Percentiles rank a stretch among this genome's conserved stretches.
phyloP scores from a whole-genome alignment of 345 rosid genomes.

The Hevea brasiliensis region DNA sequence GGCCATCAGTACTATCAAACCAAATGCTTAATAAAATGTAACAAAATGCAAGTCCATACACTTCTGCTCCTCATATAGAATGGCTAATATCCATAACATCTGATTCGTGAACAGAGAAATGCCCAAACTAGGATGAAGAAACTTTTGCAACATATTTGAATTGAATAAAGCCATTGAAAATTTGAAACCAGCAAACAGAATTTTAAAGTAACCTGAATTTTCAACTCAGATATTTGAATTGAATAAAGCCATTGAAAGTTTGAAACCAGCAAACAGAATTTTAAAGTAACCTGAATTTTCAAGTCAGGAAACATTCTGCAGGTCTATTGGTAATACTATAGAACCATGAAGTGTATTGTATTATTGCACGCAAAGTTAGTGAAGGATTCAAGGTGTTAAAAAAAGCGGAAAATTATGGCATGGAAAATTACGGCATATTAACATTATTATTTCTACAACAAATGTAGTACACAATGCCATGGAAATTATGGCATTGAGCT shows the following conservation, averaged over 20 bases:
- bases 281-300: neutral
- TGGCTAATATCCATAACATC: neutral
- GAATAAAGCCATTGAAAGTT: neutral
- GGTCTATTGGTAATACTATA: neutral
- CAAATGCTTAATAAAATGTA: neutral
- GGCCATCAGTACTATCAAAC: neutral
- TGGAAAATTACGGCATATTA: neutral
- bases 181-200: too few species aligned
- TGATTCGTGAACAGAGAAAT: too few species aligned
- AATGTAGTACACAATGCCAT: conserved; percentile 5
- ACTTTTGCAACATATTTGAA: neutral
- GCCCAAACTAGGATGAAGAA: too few species aligned
- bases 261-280: too few species aligned
- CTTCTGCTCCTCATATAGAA: neutral
- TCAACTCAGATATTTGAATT: neutral
- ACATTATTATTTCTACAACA: conserved; percentile 4
- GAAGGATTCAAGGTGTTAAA: neutral
- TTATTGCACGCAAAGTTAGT: neutral
- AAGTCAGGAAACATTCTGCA: conserved; percentile 3
- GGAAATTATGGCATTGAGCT: conserved; percentile 1
- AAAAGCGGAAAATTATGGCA: neutral
- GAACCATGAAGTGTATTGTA: neutral
- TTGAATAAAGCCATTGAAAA: neutral
- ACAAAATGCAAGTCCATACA: neutral
- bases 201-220: neutral